A percentile compares a stretch with the other conserved stretches of the same genome.
phyloP scores from a whole-genome alignment of 345 rosid species.

The Luvunga scandens region DNA sequence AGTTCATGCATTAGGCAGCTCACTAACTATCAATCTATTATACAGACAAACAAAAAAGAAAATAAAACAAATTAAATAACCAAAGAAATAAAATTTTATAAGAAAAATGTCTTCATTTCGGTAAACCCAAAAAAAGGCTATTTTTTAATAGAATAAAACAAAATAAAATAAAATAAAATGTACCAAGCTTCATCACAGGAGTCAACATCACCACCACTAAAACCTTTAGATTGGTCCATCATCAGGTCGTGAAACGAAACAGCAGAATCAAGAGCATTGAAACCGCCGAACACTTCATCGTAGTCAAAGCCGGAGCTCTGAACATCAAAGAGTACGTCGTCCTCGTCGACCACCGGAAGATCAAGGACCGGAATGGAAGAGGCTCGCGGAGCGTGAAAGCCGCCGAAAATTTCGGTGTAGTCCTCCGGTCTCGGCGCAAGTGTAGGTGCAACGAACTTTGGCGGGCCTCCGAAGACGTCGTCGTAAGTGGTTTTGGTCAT shows the following conservation, averaged over 20 bases:
- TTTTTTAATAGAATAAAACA: neutral
- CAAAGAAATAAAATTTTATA: neutral
- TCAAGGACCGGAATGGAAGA: conserved; percentile 89
- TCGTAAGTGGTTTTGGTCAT: conserved; percentile 46
- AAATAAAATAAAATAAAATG: neutral
- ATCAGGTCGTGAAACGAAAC: conserved; percentile 60
- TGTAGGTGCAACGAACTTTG: conserved; percentile 49
- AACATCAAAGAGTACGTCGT: conserved; percentile 57
- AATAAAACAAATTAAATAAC: neutral
- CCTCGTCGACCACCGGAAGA: conserved; percentile 57
- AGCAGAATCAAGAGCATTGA: conserved; percentile 52
- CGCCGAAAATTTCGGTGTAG: conserved; percentile 76
- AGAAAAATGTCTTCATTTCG: neutral
- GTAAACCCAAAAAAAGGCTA: neutral
- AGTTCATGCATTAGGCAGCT: conserved; percentile 1
- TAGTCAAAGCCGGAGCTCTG: conserved; percentile 66
- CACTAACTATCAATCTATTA: neutral
- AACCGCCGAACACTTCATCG: conserved; percentile 73
- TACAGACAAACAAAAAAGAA: neutral
- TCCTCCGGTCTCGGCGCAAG: conserved; percentile 85
- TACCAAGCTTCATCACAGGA: conserved; percentile 91
- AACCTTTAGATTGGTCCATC: conserved; percentile 36
- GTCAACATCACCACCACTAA: conserved; percentile 25
- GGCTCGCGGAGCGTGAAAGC: conserved; percentile 72
- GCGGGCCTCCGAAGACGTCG: conserved; percentile 77